Evolutionary conservation across 2,329 filamentous ascomycete species (phyloP).

Genomic region (Neocucurbitaria cava): DNA sequence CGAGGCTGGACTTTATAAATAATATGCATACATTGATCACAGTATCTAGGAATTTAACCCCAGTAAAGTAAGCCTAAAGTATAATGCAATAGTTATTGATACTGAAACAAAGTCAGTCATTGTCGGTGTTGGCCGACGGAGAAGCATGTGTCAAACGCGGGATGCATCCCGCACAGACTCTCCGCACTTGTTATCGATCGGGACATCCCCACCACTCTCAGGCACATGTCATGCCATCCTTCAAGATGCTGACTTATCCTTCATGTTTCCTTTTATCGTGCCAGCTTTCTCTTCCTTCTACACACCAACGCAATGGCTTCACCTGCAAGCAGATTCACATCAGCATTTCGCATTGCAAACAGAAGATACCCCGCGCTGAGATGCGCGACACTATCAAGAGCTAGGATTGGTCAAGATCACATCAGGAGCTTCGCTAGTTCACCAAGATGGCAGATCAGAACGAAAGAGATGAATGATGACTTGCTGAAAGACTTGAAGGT

Average conservation of each 20-base stretch:
- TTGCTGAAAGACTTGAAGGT: constrained; percentile 63
- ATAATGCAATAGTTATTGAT: not conserved
- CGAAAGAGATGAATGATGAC: constrained; percentile 59
- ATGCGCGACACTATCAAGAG: constrained; percentile 6
- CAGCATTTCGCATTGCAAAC: constrained; percentile 27
- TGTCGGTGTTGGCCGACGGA: constrained; percentile 17
- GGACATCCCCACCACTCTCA: constrained; percentile 20
- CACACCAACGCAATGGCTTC: constrained; percentile 21
- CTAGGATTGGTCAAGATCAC: constrained; percentile 9
- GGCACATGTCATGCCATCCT: constrained; percentile 24
- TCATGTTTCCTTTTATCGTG: constrained; percentile 12
- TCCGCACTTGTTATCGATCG: constrained; percentile 31
- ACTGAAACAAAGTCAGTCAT: not conserved
- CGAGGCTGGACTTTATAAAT: not conserved
- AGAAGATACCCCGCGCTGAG: constrained; percentile 29
- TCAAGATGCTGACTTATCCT: constrained; percentile 21
- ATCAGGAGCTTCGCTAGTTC: constrained; percentile 40
- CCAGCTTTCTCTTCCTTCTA: constrained; percentile 3
- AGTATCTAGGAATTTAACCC: not conserved
- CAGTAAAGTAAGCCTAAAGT: not conserved
- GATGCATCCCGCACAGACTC: constrained; percentile 10
- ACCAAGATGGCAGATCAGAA: constrained; percentile 46
- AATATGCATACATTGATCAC: not conserved
- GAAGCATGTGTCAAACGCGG: constrained; percentile 16
- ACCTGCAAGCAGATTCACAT: constrained; percentile 10